Base-by-base conservation (phyloP, 352 stramenopile species). In the Globisporangium megalacanthum region DNA sequence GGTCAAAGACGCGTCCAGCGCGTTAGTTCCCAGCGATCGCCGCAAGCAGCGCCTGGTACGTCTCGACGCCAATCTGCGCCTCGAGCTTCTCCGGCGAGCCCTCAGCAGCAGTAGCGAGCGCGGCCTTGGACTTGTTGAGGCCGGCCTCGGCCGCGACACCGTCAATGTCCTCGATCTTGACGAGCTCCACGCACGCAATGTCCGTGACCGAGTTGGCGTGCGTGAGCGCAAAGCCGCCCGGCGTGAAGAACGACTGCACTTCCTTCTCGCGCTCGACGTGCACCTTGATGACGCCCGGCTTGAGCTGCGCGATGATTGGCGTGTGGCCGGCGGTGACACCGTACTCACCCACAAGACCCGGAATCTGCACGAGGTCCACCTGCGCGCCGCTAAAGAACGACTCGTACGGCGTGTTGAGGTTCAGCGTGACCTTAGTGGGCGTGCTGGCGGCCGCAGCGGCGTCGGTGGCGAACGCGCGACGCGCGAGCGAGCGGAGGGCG, bases 121-220 rank as follows among this genome's bases (percentile, higher is more conserved):
- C 80, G 37, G 73, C 69, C 77, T 98, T 98, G 74, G 94, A 97
- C 62, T 96, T 92, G 66, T 89, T 88, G 52, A 96, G 94, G 42
- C 91, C 89, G 22, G 83, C 82, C 60, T 94, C 77, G 19, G 97
- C 89, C 54, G 87, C 91, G 35, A 75, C 68, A 25, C 73, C 57
- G 75, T 99, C 97, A 58, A 99, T 85, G 71, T 99, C 97, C 65
- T 98, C 94, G 45, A 99, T 62, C 71, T 98, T 97, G 61, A 98
- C 90, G 54, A 97, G 89, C 75, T 99, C 96, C 49, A 97, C 94
- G 70, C 92, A 98, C 36, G 96, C 79, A 72, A 99, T 97, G 77
- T 99, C 97, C 49, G 96, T 99, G 49, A 91, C 77, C 56, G 93
- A 98, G 74, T 98, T 94, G 54, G 86, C 85, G 77, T 99, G 95